A percentile compares a stretch with the other conserved stretches of the same genome.
phyloP scores from a whole-genome alignment of 805 yeast genomes.

The Sporopachydermia lactativora region DNA sequence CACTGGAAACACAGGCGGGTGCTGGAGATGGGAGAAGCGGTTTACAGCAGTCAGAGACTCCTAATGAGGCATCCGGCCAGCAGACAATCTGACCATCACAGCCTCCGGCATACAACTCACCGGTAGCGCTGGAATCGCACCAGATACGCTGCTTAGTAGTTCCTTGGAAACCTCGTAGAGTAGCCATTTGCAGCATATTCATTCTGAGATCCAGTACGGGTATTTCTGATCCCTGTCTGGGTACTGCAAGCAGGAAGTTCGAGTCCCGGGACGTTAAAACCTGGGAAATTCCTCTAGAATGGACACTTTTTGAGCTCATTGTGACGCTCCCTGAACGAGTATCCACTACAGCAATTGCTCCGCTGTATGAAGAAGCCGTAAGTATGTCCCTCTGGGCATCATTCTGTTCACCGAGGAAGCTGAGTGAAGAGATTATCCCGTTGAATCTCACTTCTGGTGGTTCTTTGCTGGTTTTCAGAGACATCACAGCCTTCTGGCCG shows the following conservation, averaged over 20 bases:
- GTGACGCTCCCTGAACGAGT: neutral
- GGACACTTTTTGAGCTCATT: constrained; percentile 2
- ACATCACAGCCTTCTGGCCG: neutral
- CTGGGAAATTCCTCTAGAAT: constrained; percentile 11
- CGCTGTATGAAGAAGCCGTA: neutral
- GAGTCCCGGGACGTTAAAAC: constrained; percentile 11
- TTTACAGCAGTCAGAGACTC: constrained; percentile 7
- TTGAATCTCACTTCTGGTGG: constrained; percentile 4
- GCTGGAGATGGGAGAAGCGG: constrained; percentile 7
- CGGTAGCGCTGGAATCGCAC: constrained; percentile 5
- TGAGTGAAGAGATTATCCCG: neutral
- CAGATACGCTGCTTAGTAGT: constrained; percentile 12
- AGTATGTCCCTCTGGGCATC: neutral
- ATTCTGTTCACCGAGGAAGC: neutral
- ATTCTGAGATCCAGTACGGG: constrained; percentile 12
- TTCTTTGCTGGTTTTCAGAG: constrained; percentile 2
- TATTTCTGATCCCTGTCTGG: constrained; percentile 9
- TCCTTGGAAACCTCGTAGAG: constrained; percentile 8
- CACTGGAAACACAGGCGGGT: constrained; percentile 8
- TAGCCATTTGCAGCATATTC: constrained; percentile 9
- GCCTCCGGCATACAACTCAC: constrained; percentile 3
- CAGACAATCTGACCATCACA: neutral
- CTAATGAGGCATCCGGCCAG: constrained; percentile 7
- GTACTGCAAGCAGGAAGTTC: constrained; percentile 8
- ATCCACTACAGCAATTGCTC: neutral